These are phyloP conservation scores for Serendipita sp. DNA, from an alignment of 768 basidiomycete genomes.

Conservation along the genomic window DNA sequence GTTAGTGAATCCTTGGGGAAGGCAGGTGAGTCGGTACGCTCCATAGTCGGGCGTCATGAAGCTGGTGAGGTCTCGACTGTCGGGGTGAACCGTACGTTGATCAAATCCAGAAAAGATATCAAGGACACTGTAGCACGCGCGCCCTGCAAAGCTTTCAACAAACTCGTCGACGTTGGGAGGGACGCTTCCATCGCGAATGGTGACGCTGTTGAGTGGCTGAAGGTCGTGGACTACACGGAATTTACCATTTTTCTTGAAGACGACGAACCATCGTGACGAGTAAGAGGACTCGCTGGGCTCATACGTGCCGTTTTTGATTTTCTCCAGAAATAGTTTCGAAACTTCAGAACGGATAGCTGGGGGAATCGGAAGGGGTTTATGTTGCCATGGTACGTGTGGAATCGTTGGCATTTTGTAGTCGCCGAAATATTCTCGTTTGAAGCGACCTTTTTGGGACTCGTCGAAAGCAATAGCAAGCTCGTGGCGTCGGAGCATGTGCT, in stretches of 20 bases:
- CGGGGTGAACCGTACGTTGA: conserved; percentile 18
- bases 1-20: conserved; percentile 32
- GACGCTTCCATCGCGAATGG: conserved; percentile 19
- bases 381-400: conserved; percentile 24
- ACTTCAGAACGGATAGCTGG: conserved; percentile 21
- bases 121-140: conserved; percentile 17
- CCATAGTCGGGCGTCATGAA: conserved; percentile 27
- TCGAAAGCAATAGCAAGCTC: background rate
- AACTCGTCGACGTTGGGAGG: conserved; percentile 22
- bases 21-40: conserved; percentile 16
- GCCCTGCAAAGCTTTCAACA: conserved; percentile 23
- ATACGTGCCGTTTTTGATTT: conserved; percentile 26
- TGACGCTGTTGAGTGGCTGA: conserved; percentile 23
- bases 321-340: conserved; percentile 20
- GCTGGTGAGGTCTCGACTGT: conserved; percentile 25
- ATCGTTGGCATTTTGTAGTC: conserved; percentile 23
- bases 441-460: conserved; percentile 2
- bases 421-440: conserved; percentile 17
- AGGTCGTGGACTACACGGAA: conserved; percentile 25
- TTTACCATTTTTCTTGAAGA: conserved; percentile 19
- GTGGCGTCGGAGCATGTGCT: background rate
- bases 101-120: conserved; percentile 24
- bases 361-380: conserved; percentile 22
- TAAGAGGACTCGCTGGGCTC: conserved; percentile 27
- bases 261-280: conserved; percentile 22